These are phyloP conservation scores for Pichia paraexigua DNA, from an alignment of 805 yeast species.

Conservation along the genomic window DNA sequence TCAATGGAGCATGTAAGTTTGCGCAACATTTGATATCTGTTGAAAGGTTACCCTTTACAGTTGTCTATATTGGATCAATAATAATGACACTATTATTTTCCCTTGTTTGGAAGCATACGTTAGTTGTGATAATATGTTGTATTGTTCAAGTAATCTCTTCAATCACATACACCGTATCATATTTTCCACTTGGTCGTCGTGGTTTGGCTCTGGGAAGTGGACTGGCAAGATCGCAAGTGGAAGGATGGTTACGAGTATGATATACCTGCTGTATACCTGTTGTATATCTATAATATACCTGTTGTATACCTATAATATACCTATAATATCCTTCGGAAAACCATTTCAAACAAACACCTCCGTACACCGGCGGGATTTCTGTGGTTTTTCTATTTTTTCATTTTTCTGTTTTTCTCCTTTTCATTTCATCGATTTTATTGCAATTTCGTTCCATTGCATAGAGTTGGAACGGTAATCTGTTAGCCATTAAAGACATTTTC, in stretches of 20 bases:
- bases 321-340: too few relatives aligned
- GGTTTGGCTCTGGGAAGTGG: slow-evolving; percentile 51
- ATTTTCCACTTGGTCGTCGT: slow-evolving; percentile 87
- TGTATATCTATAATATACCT: too few relatives aligned
- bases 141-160: slow-evolving; percentile 70
- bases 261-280: background rate
- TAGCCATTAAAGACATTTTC: background rate
- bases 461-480: background rate
- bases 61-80: slow-evolving; percentile 66
- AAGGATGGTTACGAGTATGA: slow-evolving; percentile 21
- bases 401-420: too few relatives aligned
- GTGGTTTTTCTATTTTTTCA: too few relatives aligned
- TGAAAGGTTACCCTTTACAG: slow-evolving; percentile 67
- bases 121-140: slow-evolving; percentile 65
- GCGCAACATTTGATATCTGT: slow-evolving; percentile 55
- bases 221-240: slow-evolving; percentile 32
- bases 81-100: slow-evolving; percentile 64
- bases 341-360: background rate
- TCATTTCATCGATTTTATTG: background rate
- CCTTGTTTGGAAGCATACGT: slow-evolving; percentile 50
- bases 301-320: too few relatives aligned
- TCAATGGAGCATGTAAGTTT: slow-evolving; percentile 82
- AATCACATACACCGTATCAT: slow-evolving; percentile 73
- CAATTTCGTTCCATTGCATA: background rate
- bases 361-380: background rate